Percentiles rank a stretch among this genome's conserved stretches.
phyloP scores from a whole-genome alignment of 495 filamentous ascomycete species.

The Tuber magnatum region DNA sequence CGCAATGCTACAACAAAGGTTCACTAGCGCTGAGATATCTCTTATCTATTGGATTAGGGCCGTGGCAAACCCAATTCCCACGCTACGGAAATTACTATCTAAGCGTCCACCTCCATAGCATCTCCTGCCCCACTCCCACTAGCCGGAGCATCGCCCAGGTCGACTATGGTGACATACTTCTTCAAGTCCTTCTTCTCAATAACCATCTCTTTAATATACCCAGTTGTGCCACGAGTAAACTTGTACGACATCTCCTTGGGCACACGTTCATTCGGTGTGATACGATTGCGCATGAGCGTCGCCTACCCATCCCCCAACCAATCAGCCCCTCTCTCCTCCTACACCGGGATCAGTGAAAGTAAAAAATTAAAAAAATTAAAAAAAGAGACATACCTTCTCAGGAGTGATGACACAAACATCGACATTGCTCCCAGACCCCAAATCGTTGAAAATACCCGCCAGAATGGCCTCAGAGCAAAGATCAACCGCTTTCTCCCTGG shows the following conservation, averaged over 20 bases:
- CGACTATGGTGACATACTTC: slow-evolving; percentile 89
- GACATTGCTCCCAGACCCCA: slow-evolving; percentile 94
- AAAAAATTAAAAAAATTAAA: too few species aligned
- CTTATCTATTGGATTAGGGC: neutral
- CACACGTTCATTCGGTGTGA: slow-evolving; percentile 84
- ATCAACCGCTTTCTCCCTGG: slow-evolving; percentile 70
- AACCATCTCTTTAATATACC: slow-evolving; percentile 85
- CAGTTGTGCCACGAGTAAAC: slow-evolving; percentile 83
- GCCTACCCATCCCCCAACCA: slow-evolving; percentile 45
- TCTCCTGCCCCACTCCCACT: slow-evolving; percentile 52
- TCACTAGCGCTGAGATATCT: neutral
- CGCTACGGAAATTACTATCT: slow-evolving; percentile 33
- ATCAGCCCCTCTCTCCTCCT: neutral
- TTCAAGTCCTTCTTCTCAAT: slow-evolving; percentile 87
- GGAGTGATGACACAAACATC: slow-evolving; percentile 90
- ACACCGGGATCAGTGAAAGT: neutral
- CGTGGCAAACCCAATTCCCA: neutral
- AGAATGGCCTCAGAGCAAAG: slow-evolving; percentile 83
- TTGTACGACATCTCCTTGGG: slow-evolving; percentile 88
- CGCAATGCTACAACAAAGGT: neutral
- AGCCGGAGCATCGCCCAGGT: slow-evolving; percentile 57
- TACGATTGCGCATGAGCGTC: slow-evolving; percentile 78
- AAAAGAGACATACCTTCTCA: slow-evolving; percentile 54
- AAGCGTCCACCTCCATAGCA: slow-evolving; percentile 91
- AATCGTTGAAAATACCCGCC: slow-evolving; percentile 98